Conservation (phyloP, 1,284 basidiomycete species). For the Sanguinoderma infundibulare region DNA sequence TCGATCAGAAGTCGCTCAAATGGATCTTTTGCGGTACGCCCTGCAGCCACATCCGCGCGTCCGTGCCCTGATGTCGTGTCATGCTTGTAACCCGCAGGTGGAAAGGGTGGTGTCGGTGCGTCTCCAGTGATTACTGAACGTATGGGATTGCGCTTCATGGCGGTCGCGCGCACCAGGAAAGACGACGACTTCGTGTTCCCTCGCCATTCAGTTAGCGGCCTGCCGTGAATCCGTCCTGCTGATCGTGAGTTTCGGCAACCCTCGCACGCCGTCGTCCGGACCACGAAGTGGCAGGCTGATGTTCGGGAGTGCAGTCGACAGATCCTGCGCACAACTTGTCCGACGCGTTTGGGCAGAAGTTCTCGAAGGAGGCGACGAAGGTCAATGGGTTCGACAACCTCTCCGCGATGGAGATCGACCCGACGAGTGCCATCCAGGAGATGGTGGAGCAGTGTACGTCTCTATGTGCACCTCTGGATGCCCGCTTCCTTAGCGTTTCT, state of each 20-base stretch:
- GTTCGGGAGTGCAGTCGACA: constrained; percentile 73
- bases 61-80: constrained; percentile 12
- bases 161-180: constrained; percentile 61
- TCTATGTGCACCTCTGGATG: neutral
- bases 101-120: constrained; percentile 93
- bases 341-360: constrained; percentile 99
- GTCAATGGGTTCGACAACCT: constrained; percentile 98
- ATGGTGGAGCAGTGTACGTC: constrained; percentile 95
- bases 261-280: neutral
- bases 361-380: constrained; percentile 98
- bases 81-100: constrained; percentile 57
- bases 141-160: neutral
- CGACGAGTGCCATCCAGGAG: constrained; percentile 95
- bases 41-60: constrained; percentile 15
- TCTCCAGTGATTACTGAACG: neutral
- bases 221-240: constrained; percentile 90
- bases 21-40: constrained; percentile 94
- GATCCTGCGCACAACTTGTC: constrained; percentile 99
- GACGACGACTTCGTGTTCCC: constrained; percentile 94
- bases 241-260: constrained; percentile 66
- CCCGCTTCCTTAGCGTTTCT: neutral
- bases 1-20: constrained; percentile 88
- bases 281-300: too few relatives aligned
- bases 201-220: constrained; percentile 92
- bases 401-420: constrained; percentile 99